Base-by-base conservation (phyloP, 352 stramenopile species). In the Phytophthora litchii region DNA sequence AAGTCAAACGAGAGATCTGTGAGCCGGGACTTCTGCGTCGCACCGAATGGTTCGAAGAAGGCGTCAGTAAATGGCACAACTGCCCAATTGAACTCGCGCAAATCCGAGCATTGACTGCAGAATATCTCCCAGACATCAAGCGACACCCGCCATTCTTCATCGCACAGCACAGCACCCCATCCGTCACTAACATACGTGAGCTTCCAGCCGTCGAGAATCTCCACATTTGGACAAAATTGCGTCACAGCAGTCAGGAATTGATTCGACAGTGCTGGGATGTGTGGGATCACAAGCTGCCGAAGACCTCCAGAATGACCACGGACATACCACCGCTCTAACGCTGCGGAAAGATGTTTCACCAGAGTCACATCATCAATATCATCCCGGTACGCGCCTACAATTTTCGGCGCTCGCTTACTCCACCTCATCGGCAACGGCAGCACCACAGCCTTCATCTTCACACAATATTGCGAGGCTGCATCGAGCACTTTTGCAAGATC, bases 31-130 rank as follows among this genome's bases (percentile, higher is more conserved):
- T 84, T 87, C 8, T 58, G 53, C 3, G 67, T 70, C 1, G 64
- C 60, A 1, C 72, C 73, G 23, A 88, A 88, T 13, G 74, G 64
- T 13, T 62, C 50, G 12, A 88, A 69, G 50, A 85, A 88, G 0
- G 54, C 62, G 16, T 86, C 78, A 0, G 61, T 72, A 40, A 81
- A 84, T 10, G 78, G 78, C 16, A 79, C 76, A 21, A 84, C 74
- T 0, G 61, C 64, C 74, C 76, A 86, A 51, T 86, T 86, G 56
- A 88, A 88, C 58, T 86, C 76, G 2, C 67, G 68, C 27, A 88
- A 43, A 6, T 74, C 35, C 7, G 61, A 52, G 20, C 78, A 86
- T 8, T 54, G 60, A 3, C 21, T 43, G 42, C 71, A 82, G 32
- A 88, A 88, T 10, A 44, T 44, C 17, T 72, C 60, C 78, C 78